Conservation (phyloP, 306 rosid species). For the Acacia melanoxylon region DNA sequence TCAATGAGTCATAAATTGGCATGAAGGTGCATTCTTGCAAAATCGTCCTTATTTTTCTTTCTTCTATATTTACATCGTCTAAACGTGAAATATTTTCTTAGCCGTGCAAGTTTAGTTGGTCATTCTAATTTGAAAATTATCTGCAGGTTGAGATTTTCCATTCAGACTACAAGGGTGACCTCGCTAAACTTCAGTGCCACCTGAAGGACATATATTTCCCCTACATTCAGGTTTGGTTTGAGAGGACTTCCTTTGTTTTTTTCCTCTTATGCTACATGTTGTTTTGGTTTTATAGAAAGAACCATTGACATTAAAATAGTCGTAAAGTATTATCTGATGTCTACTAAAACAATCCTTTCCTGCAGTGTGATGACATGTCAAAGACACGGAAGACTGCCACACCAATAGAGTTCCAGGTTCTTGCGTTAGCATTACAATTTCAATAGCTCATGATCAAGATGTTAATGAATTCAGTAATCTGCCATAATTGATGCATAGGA, state of each 20-base stretch:
- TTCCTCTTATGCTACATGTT: background rate
- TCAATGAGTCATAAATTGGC: background rate
- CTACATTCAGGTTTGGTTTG: conserved; percentile 70
- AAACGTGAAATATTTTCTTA: background rate
- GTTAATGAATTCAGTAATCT: background rate
- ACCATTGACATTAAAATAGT: background rate
- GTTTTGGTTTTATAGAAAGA: background rate
- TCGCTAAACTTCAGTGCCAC: conserved; percentile 46
- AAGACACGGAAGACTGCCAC: conserved; percentile 49
- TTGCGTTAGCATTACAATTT: background rate
- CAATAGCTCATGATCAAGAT: conserved; percentile 16
- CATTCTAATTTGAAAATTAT: background rate
- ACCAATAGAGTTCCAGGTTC: conserved; percentile 65
- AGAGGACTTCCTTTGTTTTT: background rate
- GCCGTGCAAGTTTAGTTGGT: background rate
- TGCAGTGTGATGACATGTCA: conserved; percentile 58
- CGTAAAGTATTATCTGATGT: background rate
- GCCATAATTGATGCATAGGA: background rate
- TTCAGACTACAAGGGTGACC: conserved; percentile 36
- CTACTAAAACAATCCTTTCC: background rate
- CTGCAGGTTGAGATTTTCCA: conserved; percentile 58
- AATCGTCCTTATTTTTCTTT: background rate
- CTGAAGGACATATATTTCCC: conserved; percentile 72
- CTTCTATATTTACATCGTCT: background rate
- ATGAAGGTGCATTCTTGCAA: background rate